Evolutionary conservation across 306 rosid genomes (phyloP).

Genomic region (Ochetophila trinervis): DNA sequence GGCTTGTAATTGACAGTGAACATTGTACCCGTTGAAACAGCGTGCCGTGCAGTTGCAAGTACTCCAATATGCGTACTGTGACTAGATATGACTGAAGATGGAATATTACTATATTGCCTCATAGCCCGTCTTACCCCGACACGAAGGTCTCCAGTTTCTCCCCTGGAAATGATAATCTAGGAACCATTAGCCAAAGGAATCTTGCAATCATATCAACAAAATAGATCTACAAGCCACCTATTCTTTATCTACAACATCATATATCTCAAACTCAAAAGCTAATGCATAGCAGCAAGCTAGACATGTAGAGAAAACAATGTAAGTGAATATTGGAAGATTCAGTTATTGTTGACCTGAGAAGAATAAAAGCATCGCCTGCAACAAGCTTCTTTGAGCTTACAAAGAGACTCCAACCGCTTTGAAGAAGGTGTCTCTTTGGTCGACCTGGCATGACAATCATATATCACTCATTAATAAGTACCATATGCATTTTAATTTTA

Average conservation of each 20-base stretch:
- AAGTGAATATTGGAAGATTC: background rate
- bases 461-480: too few species aligned
- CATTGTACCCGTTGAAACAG: constrained; percentile 72
- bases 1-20: constrained; percentile 96
- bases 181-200: too few species aligned
- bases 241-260: too few species aligned
- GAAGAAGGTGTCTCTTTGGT: constrained; percentile 90
- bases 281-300: background rate
- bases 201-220: too few species aligned
- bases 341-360: constrained; percentile 50
- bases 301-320: background rate
- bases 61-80: constrained; percentile 99
- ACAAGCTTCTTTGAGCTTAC: constrained; percentile 96
- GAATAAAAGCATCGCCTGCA: constrained; percentile 98
- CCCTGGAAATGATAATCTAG: constrained; percentile 41
- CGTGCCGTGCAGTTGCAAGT: constrained; percentile 99
- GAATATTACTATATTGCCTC: constrained; percentile 88
- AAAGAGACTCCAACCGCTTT: constrained; percentile 97
- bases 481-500: too few species aligned
- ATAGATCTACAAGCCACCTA: too few species aligned
- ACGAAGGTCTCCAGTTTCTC: constrained; percentile 94
- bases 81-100: constrained; percentile 93
- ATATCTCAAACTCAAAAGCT: background rate
- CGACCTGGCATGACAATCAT: constrained; percentile 59
- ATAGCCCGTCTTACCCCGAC: constrained; percentile 98